Evolutionary conservation across 768 basidiomycete genomes (phyloP).

Genomic region (Saitozyma sp.): DNA sequence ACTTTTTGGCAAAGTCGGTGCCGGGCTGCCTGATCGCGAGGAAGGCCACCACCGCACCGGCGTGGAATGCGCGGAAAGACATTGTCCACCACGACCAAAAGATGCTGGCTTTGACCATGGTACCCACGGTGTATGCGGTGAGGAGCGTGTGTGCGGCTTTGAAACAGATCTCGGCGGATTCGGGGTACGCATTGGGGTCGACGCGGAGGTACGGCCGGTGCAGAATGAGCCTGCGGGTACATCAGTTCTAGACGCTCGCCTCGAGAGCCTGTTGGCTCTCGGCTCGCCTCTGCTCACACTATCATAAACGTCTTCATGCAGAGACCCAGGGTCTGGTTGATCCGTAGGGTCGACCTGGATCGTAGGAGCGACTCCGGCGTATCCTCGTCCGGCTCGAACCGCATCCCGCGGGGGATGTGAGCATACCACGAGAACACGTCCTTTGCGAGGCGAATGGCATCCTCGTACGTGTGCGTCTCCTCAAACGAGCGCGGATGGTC

Average conservation of each 20-base stretch:
- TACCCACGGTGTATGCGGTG: slow-evolving; percentile 57
- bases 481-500: slow-evolving; percentile 12
- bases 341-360: slow-evolving; percentile 19
- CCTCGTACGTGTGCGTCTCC: slow-evolving; percentile 41
- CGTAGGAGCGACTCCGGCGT: slow-evolving; percentile 26
- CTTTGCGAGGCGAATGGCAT: slow-evolving; percentile 43
- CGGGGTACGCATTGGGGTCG: slow-evolving; percentile 48
- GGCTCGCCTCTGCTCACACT: slow-evolving; percentile 23
- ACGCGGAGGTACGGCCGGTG: slow-evolving; percentile 50
- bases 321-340: slow-evolving; percentile 45
- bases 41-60: slow-evolving; percentile 43
- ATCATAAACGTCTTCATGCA: slow-evolving; percentile 49
- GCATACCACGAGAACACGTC: slow-evolving; percentile 49
- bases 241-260: too few species aligned
- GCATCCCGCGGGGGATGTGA: slow-evolving; percentile 39
- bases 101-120: slow-evolving; percentile 36
- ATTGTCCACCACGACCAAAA: slow-evolving; percentile 52
- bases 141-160: slow-evolving; percentile 62
- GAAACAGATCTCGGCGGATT: slow-evolving; percentile 67
- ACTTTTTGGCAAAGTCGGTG: slow-evolving; percentile 34
- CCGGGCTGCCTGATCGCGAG: slow-evolving; percentile 48
- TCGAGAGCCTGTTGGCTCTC: background rate
- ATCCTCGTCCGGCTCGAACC: slow-evolving; percentile 43
- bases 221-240: slow-evolving; percentile 35
- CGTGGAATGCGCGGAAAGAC: slow-evolving; percentile 45